Evolutionary conservation across 441 rosid genomes (phyloP).

Genomic region (Gossypium gossypioides): DNA sequence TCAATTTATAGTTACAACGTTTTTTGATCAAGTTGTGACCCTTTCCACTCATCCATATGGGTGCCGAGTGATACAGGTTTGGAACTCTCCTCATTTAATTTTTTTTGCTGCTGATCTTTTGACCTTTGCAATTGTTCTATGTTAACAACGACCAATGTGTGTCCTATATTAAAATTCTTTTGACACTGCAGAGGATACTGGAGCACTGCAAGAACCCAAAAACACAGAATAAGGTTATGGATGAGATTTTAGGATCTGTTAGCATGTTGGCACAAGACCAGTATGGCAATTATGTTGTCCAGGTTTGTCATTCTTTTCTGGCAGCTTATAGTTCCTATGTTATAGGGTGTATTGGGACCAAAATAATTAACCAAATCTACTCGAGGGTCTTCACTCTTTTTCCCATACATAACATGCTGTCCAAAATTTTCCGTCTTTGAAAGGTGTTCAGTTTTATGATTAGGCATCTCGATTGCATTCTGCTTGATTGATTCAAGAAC

Average conservation of each 20-base stretch:
- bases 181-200: slow-evolving; percentile 60
- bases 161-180: slow-evolving; percentile 6
- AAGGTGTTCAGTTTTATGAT: neutral
- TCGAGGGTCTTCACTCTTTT: neutral
- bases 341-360: neutral
- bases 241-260: slow-evolving; percentile 66
- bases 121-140: neutral
- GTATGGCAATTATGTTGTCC: slow-evolving; percentile 86
- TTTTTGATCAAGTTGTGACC: slow-evolving; percentile 65
- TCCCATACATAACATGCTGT: neutral
- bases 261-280: slow-evolving; percentile 86
- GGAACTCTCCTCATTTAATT: neutral
- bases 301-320: slow-evolving; percentile 37
- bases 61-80: slow-evolving; percentile 83
- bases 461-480: neutral
- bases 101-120: neutral
- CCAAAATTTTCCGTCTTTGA: neutral
- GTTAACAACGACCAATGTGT: neutral
- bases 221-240: slow-evolving; percentile 74
- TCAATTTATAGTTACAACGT: slow-evolving; percentile 25
- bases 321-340: neutral
- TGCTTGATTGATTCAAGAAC: neutral
- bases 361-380: neutral
- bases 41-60: slow-evolving; percentile 89
- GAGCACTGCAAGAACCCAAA: slow-evolving; percentile 59